These are phyloP conservation scores for Juglanconis oblonga DNA, from an alignment of 2,329 filamentous ascomycete species.

Conservation along the genomic window DNA sequence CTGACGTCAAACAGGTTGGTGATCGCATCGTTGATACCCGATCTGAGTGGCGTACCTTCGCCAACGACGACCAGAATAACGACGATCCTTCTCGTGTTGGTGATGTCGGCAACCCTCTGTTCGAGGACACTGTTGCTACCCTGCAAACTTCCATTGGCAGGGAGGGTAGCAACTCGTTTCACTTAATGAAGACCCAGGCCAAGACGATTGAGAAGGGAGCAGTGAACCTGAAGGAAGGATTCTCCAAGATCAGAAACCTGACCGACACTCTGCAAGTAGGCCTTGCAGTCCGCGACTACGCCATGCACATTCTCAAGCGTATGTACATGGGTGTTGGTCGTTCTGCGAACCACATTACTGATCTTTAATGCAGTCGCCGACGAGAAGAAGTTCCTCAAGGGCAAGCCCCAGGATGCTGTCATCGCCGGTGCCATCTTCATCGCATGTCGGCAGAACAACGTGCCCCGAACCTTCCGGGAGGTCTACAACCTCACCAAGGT, in stretches of 20 bases:
- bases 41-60: conserved; percentile 98
- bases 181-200: conserved; percentile 80
- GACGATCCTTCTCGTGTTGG: conserved; percentile 98
- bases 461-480: conserved; percentile 88
- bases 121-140: conserved; percentile 68
- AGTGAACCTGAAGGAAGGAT: conserved; percentile 63
- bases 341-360: not conserved
- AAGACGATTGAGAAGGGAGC: conserved; percentile 32
- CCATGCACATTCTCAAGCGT: conserved; percentile 90
- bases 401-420: conserved; percentile 89
- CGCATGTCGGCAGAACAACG: conserved; percentile 84
- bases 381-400: conserved; percentile 90
- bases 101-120: conserved; percentile 83
- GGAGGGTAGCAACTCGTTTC: conserved; percentile 67
- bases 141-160: conserved; percentile 86
- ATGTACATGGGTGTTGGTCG: not conserved
- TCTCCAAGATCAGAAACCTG: conserved; percentile 81
- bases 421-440: conserved; percentile 98
- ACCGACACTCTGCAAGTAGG: conserved; percentile 83
- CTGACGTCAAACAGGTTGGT: conserved; percentile 46
- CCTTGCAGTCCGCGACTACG: conserved; percentile 78
- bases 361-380: conserved; percentile 57
- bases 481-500: conserved; percentile 92
- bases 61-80: conserved; percentile 94
- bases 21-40: conserved; percentile 92